Evolutionary conservation across 352 stramenopile genomes (phyloP), one percentile per base, ranked within the genome.

Genomic region (Globisporangium iwayamae): DNA sequence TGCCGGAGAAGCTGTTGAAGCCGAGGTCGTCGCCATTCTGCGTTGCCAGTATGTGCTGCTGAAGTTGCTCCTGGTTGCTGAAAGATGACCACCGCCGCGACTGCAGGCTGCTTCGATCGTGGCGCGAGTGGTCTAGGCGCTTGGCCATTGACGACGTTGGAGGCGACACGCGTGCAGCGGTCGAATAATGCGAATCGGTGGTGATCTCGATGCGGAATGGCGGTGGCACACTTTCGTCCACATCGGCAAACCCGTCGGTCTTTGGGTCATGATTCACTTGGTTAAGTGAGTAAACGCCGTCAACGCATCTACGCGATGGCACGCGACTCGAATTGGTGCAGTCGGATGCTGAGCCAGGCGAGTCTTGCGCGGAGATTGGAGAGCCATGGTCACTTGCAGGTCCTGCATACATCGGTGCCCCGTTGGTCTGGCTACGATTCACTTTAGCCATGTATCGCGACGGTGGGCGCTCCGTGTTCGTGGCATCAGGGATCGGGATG

Each of bases 201-300:
- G 83, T 90, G 50, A 94, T 85, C 62, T 94, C 68, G 25, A 94
- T 91, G 8, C 78, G 71, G 55, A 94, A 94, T n/a, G 86, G 86
- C 3, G 82, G 79, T 0, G 86, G 86, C 3, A 93, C 76, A 9
- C 75, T 91, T 57, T 94, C 86, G 30, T 94, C 86, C 0, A 94
- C 80, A 1, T 90, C 82, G 0, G 85, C 76, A 62, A 94, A 94
- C 0, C 86, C 86, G 39, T 94, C 86, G 0, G 73, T 90, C 56
- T 84, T 90, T 0, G 86, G 86, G 53, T 92, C 83, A 54, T 94
- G 84, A 41, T 89, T 76, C 1, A 75, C 53, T 48, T 89, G 78
- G 48, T 86, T 90, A 32, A 75, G 75, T 0, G 75, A 81, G 39
- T 75, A 78, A 0, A 63, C 67, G 16, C 73, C 74, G 7, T 78